Percentiles rank a stretch among this genome's conserved stretches.
Conservation (phyloP, 257 asterid genomes). For the Nyctanthes arbortristis region DNA sequence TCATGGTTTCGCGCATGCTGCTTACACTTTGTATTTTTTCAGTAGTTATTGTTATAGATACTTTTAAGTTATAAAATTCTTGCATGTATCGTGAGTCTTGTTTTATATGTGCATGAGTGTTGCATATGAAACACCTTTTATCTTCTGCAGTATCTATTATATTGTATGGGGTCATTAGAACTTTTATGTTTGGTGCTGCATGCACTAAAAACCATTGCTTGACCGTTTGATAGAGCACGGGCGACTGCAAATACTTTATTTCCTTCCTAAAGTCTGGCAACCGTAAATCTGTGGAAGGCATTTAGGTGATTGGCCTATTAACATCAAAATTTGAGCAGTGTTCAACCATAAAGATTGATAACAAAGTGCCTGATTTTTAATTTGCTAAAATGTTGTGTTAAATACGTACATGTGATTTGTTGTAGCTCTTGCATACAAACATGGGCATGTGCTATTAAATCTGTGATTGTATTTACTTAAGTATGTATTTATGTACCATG, state of each 20-base stretch:
- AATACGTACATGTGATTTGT: neutral
- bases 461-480: neutral
- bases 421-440: constrained; percentile 2
- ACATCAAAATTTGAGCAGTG: neutral
- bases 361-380: neutral
- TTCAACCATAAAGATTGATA: neutral
- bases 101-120: neutral
- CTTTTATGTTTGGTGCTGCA: neutral
- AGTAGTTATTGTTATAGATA: neutral
- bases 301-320: constrained; percentile 10
- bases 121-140: constrained; percentile 1
- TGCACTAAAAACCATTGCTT: neutral
- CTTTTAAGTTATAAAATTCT: neutral
- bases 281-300: no score
- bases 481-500: neutral
- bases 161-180: constrained; percentile 3
- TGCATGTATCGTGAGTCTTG: neutral
- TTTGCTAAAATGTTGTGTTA: constrained; percentile 5
- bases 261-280: neutral
- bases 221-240: neutral
- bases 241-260: neutral
- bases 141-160: neutral
- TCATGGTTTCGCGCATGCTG: constrained; percentile 12
- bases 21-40: constrained; percentile 9
- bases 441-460: neutral